Percentiles rank a stretch among this genome's conserved stretches.
These are phyloP conservation scores for Hordeum vulgare DNA, from an alignment of 176 grass and related monocot genomes.

Conservation along the genomic window DNA sequence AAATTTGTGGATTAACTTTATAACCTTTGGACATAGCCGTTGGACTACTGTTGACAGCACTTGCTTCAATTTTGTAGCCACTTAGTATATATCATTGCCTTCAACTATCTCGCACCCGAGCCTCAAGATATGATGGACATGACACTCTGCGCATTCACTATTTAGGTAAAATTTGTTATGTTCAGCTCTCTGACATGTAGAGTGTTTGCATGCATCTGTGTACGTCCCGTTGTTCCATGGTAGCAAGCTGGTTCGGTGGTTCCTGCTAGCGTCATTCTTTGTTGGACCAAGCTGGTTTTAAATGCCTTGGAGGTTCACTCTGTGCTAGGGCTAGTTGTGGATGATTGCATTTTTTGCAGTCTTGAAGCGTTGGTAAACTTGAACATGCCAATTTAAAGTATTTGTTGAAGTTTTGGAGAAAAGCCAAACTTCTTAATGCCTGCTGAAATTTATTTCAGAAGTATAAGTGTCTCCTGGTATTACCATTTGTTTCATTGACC, in stretches of 20 bases:
- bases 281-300: background rate
- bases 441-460: conserved; percentile 1
- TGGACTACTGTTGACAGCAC: background rate
- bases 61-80: conserved; percentile 51
- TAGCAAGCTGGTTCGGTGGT: background rate
- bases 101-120: conserved; percentile 44
- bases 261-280: background rate
- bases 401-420: background rate
- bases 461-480: background rate
- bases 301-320: conserved; percentile 10
- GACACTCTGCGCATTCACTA: conserved; percentile 71
- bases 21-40: background rate
- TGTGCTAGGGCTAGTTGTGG: background rate
- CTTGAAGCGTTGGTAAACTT: background rate
- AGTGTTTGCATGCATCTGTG: background rate
- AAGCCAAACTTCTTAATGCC: background rate
- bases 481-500: background rate
- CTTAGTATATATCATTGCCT: conserved; percentile 82
- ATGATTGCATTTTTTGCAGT: background rate
- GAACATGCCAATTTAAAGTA: background rate
- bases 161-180: conserved; percentile 69
- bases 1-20: background rate
- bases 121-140: conserved; percentile 37
- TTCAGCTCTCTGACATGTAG: background rate
- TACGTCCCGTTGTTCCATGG: background rate